Conservation (phyloP, 1,139 yeast species). For the Debaryomycetaceae sp. region DNA sequence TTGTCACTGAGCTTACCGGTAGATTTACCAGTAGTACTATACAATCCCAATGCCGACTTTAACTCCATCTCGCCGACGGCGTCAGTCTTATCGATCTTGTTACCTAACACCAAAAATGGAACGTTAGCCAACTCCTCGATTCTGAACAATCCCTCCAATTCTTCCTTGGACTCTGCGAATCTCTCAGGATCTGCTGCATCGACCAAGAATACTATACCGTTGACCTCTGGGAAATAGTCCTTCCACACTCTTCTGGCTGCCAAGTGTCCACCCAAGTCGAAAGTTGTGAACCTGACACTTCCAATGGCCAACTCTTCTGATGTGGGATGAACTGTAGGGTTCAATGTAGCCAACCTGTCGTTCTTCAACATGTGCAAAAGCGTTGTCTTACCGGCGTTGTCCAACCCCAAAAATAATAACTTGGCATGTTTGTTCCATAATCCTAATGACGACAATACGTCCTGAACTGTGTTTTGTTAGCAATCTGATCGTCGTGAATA, state of each 20-base stretch:
- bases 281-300: slow-evolving; percentile 93
- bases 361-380: slow-evolving; percentile 94
- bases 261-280: slow-evolving; percentile 96
- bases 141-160: slow-evolving; percentile 85
- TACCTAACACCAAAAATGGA: slow-evolving; percentile 92
- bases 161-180: slow-evolving; percentile 91
- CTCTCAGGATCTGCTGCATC: slow-evolving; percentile 98
- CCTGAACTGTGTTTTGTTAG: slow-evolving; percentile 57
- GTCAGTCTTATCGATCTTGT: slow-evolving; percentile 89
- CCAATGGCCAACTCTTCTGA: slow-evolving; percentile 98
- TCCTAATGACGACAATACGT: slow-evolving; percentile 88
- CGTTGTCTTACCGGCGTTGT: slow-evolving; percentile 98
- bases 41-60: slow-evolving; percentile 85
- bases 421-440: slow-evolving; percentile 98
- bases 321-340: slow-evolving; percentile 98
- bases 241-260: slow-evolving; percentile 99
- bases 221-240: slow-evolving; percentile 98
- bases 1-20: slow-evolving; percentile 70
- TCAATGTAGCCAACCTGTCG: slow-evolving; percentile 95
- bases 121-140: slow-evolving; percentile 88
- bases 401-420: slow-evolving; percentile 90
- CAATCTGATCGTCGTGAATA: not conserved
- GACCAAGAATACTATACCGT: slow-evolving; percentile 93
- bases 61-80: slow-evolving; percentile 96
- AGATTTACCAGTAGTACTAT: slow-evolving; percentile 79